Base-by-base conservation (phyloP, 176 grass and related monocot species). In the Saccharum spontaneum region DNA sequence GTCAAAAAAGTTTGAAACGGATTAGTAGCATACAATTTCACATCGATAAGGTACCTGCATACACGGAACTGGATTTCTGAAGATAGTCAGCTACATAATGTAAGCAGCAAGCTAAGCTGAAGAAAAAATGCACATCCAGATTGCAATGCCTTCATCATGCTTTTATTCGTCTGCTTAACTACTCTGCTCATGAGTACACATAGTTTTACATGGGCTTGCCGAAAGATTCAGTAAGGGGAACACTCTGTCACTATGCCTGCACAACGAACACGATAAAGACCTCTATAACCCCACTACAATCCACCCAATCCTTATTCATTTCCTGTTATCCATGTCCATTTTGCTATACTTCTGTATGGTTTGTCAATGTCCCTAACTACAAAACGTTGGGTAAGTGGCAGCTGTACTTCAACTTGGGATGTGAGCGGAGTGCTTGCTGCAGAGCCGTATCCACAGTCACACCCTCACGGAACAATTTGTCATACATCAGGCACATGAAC, bases 391-490 rank as follows among this genome's bases (percentile, higher is more conserved):
- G 88, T 28, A 92, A 82, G 83, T 99, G 97, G 84, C 97, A 99
- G 48, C 71, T 88, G 81, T 91, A 99, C 72, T 93, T 99, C 85
- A 89, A 74, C 82, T 95, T 99, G 6, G 91, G 89, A 87, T 96
- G 80, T 4, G 71, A 67, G 1, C 93, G 83, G 34, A 92, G 90
- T 2, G 97, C 93, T 71, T 88, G 85, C 43, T 90, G 97, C 49
- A 99, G 86, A 37, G 97, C 93, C 0, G 77, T 90, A 78, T 96
- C 93, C 57, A 92, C 86, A 22, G 86, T 89, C 45, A 91, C 90
- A 18, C 97, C 91, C 75, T 99, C 93, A 1, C 91, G 89, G 83
- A 96, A 99, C 74, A 99, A 76, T 68, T 91, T 83, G 15, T 96
- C 97, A n/a, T 94, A 99, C 7, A 99, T 73, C 43, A 90, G 84